Conservation (phyloP, 768 basidiomycete genomes). For the Psilocybe azurescens region DNA sequence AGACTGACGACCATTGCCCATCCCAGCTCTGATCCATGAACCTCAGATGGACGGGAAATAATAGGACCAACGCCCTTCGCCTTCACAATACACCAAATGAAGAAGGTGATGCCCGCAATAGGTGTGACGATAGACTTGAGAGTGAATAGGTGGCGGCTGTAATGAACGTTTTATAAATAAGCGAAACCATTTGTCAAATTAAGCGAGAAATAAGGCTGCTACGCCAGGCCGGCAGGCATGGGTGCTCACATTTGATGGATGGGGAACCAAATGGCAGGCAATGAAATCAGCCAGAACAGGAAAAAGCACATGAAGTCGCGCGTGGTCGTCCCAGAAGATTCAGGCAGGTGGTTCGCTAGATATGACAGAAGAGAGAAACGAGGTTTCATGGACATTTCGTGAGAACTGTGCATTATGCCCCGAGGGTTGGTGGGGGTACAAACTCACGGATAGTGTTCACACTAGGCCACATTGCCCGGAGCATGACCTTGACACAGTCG, state of each 20-base stretch:
- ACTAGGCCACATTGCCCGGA: slow-evolving; percentile 79
- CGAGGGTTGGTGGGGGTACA: neutral
- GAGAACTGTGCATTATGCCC: slow-evolving; percentile 13
- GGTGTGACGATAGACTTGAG: slow-evolving; percentile 78
- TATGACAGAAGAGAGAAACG: slow-evolving; percentile 2
- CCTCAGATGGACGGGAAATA: slow-evolving; percentile 62
- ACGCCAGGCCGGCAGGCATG: neutral
- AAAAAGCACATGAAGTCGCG: slow-evolving; percentile 83
- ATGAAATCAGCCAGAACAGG: slow-evolving; percentile 83
- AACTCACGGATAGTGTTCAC: slow-evolving; percentile 67
- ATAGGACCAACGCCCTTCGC: slow-evolving; percentile 82
- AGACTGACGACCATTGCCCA: slow-evolving; percentile 79
- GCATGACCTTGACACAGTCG: slow-evolving; percentile 73
- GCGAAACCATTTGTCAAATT: neutral
- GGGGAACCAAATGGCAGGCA: slow-evolving; percentile 84
- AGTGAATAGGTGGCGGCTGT: slow-evolving; percentile 78
- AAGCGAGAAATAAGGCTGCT: slow-evolving; percentile 4
- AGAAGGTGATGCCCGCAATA: slow-evolving; percentile 70
- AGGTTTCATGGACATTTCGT: slow-evolving; percentile 18
- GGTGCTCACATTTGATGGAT: slow-evolving; percentile 74
- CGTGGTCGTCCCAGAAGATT: slow-evolving; percentile 75
- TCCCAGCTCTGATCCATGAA: slow-evolving; percentile 70
- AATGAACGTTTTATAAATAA: slow-evolving; percentile 17
- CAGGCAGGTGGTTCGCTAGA: slow-evolving; percentile 73
- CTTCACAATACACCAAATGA: slow-evolving; percentile 80